Base-by-base conservation (phyloP, 768 basidiomycete genomes). In the Pulveroboletus sp. region DNA sequence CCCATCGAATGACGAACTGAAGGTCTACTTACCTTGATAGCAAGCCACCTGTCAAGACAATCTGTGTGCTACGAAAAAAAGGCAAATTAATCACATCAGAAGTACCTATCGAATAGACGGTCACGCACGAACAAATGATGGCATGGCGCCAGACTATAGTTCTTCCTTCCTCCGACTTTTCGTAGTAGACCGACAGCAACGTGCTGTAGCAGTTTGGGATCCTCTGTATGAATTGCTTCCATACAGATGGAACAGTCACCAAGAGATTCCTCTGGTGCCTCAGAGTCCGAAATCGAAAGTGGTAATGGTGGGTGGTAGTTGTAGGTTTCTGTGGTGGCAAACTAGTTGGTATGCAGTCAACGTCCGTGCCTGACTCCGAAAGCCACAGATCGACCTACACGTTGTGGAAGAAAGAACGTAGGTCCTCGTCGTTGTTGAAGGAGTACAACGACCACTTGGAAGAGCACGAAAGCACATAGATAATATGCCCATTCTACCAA, bases 211-310 rank as follows among this genome's bases (percentile, higher is more conserved):
- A 66, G 71, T 39, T 72, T 60, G 6, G 69, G 61, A 39, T 76
- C 70, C 39, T 82, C 78, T 24, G 79, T 64, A 36, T 79, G 60
- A 55, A 94, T 93, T 5, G 82, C 77, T 50, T 95, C 93, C 90
- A 95, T 93, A 60, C 93, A 95, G 46, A 96, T 94, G 6, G 90
- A 81, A 59, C 93, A 96, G 62, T 94, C 90, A 7, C 89, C 91
- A 14, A 91, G 70, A 3, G 85, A 78, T 56, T 84, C 81, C 39
- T 85, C 84, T 2, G 84, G 83, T 2, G 86, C 76, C 64, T 93
- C 90, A 0, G 85, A 64, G 60, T 92, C 88, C 1, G 83, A 75
- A 2, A 79, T 55, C 17, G 61, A 54, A 13, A 55, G 48, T 1
- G 89, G 85, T 35, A 95, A 70, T 3, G 77, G 73, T 7, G 91